Evolutionary conservation across 495 filamentous ascomycete species (phyloP).

Genomic region (Apiosordaria backusii): DNA sequence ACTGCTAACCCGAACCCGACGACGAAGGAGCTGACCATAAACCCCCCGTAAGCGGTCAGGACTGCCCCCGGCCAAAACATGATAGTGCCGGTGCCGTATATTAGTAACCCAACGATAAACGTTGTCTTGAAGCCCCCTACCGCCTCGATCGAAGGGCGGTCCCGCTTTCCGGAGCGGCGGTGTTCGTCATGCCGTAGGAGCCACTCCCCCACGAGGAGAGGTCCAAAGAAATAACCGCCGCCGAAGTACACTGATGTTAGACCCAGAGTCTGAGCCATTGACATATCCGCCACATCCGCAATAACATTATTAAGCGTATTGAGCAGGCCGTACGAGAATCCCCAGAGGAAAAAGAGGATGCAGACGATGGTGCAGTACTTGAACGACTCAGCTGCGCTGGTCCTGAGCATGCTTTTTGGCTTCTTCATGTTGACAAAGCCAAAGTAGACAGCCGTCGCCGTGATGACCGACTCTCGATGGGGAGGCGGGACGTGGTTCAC

Average conservation of each 20-base stretch:
- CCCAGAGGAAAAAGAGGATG: constrained; percentile 81
- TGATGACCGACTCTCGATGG: constrained; percentile 3
- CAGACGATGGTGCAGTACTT: constrained; percentile 60
- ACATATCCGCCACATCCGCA: constrained; percentile 35
- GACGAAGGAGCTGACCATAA: constrained; percentile 66
- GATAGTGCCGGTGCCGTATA: constrained; percentile 60
- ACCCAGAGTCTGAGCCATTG: constrained; percentile 34
- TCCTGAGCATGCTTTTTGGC: constrained; percentile 72
- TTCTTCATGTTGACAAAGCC: constrained; percentile 81
- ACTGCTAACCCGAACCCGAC: constrained; percentile 66
- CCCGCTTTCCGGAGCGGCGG: constrained; percentile 25
- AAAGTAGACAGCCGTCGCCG: constrained; percentile 48
- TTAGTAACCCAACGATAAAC: constrained; percentile 63
- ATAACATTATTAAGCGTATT: constrained; percentile 39
- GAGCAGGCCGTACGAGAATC: constrained; percentile 73
- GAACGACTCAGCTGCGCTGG: constrained; percentile 43
- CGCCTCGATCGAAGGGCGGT: constrained; percentile 13
- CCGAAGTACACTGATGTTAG: constrained; percentile 37
- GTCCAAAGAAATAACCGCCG: constrained; percentile 61
- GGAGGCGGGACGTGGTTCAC: not conserved
- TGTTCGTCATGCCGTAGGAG: constrained; percentile 57
- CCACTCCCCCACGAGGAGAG: constrained; percentile 63
- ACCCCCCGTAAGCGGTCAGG: constrained; percentile 66
- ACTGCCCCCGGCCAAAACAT: constrained; percentile 61
- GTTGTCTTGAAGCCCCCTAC: constrained; percentile 56